Evolutionary conservation across 1,139 yeast genomes (phyloP), one percentile per base, ranked within the genome.

Genomic region (Debaryomycetaceae sp.): DNA sequence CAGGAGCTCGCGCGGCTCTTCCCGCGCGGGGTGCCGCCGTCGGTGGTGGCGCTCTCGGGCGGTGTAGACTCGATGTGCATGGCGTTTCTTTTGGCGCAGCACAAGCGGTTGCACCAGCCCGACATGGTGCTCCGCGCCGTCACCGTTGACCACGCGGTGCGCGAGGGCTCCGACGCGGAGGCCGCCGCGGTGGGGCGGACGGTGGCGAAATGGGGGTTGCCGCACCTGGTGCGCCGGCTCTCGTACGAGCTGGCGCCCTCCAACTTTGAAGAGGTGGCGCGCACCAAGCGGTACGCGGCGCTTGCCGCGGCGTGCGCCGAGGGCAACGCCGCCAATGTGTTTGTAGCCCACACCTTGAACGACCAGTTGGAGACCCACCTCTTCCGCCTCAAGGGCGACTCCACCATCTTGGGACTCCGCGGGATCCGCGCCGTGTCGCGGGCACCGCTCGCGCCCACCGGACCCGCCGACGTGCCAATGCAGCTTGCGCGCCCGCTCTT

Each of bases 31-130:
- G 32, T 16, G 31, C 49, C 35, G n/a, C 35, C 35, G 9, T 16
- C 25, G n/a, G 43, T 45, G 24, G 41, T 70, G 14, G 88, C 89
- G 0, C 66, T 83, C 3, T 78, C 86, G 7, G 95, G 95, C 3
- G 95, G 95, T 1, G 88, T 79, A 2, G 95, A 83, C 46, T 83
- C 93, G 2, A 76, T 83, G 73, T 79, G 83, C 18, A 51, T 83
- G 28, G 63, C 83, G 1, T 66, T 65, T 44, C 52, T 80, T 11
- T 40, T 65, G 5, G 43, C 56, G 1, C 55, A 56, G 28, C 65
- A 56, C 43, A 46, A 58, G 29, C 37, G 43, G 34, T 39, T 28
- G 25, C 33, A 41, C 14, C 36, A 49, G 5, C 53, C 62, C 2
- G 39, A 42, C 15, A 34, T 63, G 8, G 41, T 56, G 14, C 50